phyloP scores from a whole-genome alignment of 2,329 filamentous ascomycete genomes.

The Pseudocercospora cruenta region DNA sequence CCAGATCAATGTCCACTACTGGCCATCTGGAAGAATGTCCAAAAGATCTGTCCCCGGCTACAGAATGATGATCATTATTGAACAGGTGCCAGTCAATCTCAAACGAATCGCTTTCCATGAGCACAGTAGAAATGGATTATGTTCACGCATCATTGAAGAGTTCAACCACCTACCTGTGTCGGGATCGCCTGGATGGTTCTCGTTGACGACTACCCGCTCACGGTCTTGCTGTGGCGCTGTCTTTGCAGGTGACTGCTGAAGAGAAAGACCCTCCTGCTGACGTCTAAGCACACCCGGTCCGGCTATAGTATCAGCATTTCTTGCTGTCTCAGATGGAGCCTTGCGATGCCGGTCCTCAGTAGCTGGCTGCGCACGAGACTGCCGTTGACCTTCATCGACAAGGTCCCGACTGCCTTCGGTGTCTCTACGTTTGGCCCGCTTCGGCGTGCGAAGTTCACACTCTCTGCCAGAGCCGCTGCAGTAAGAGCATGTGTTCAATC shows the following conservation, averaged over 20 bases:
- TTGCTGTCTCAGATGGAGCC: background rate
- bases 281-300: background rate
- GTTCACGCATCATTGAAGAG: background rate
- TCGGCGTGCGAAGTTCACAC: conserved; percentile 6
- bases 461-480: conserved; percentile 11
- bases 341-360: background rate
- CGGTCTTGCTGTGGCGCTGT: background rate
- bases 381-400: background rate
- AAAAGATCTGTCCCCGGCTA: too few species aligned
- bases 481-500: conserved; percentile 8
- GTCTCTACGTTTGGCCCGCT: conserved; percentile 2
- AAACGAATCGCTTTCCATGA: too few species aligned
- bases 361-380: background rate
- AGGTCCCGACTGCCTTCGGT: background rate
- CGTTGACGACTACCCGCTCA: background rate
- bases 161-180: background rate
- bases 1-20: background rate
- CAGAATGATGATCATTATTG: too few species aligned
- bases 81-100: too few species aligned
- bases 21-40: too few species aligned
- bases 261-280: background rate
- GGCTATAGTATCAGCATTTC: background rate
- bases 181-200: background rate
- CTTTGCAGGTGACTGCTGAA: background rate
- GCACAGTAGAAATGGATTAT: background rate